A percentile compares a stretch with the other conserved stretches of the same genome.
Conservation (phyloP, 306 rosid genomes). For the Carpinus viminea region DNA sequence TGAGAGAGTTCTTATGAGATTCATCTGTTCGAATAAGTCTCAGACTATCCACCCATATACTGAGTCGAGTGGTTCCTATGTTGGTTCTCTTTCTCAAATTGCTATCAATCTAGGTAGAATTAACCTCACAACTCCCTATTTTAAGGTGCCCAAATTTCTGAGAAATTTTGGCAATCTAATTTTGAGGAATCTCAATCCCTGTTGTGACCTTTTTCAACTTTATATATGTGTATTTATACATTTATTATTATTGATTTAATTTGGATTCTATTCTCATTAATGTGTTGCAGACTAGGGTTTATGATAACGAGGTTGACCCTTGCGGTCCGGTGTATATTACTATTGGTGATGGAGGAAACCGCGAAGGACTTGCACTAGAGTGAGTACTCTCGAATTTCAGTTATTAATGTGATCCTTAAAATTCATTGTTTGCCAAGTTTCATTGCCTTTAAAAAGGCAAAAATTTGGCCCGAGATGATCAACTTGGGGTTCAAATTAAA, state of each 20-base stretch:
- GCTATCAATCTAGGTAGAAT: too few relatives aligned
- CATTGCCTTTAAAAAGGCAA: not conserved
- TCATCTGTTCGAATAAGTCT: too few relatives aligned
- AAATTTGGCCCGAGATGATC: not conserved
- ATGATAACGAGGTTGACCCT: slow-evolving; percentile 46
- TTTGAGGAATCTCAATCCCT: too few relatives aligned
- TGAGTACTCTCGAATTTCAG: slow-evolving; percentile 23
- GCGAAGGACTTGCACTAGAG: slow-evolving; percentile 71
- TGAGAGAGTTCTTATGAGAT: too few relatives aligned
- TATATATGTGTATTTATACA: not conserved
- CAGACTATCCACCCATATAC: too few relatives aligned
- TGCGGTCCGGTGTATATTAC: slow-evolving; percentile 74
- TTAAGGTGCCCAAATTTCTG: too few relatives aligned
- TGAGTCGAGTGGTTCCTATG: too few relatives aligned
- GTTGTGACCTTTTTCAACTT: too few relatives aligned
- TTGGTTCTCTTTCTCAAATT: too few relatives aligned
- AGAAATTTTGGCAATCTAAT: too few relatives aligned
- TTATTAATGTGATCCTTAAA: not conserved
- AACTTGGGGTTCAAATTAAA: not conserved
- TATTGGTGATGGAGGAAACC: slow-evolving; percentile 78
- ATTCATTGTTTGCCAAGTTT: not conserved
- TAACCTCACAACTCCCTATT: too few relatives aligned
- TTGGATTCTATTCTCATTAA: not conserved
- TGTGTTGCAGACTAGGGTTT: slow-evolving; percentile 56
- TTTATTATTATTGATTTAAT: not conserved